Evolutionary conservation across 441 rosid genomes (phyloP).

Genomic region (Cnidoscolus chayamansa): DNA sequence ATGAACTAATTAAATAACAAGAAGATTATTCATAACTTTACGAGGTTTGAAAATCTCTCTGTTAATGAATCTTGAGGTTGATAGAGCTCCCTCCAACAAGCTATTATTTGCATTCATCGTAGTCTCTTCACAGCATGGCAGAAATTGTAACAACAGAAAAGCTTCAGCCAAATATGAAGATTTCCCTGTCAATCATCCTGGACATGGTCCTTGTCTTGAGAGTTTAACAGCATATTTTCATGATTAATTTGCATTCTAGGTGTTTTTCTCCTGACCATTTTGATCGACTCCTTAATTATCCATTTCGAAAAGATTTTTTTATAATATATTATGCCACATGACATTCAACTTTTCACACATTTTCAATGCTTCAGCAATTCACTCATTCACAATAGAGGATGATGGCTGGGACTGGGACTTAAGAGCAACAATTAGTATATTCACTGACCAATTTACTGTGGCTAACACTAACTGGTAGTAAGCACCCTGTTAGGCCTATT

Average conservation of each 20-base stretch:
- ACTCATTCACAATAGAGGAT: neutral
- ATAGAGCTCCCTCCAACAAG: too few relatives aligned
- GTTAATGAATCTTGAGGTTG: too few relatives aligned
- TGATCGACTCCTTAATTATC: neutral
- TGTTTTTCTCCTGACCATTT: neutral
- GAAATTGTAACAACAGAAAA: too few relatives aligned
- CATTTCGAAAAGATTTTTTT: neutral
- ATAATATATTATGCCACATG: neutral
- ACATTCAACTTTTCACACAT: neutral
- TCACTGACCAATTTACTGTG: neutral
- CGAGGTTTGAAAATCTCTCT: too few relatives aligned
- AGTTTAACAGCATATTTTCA: neutral
- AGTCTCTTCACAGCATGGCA: too few relatives aligned
- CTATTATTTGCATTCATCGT: too few relatives aligned
- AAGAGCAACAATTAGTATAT: neutral
- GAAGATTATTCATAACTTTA: too few relatives aligned
- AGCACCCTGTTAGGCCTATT: neutral
- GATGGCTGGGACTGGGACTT: too few relatives aligned
- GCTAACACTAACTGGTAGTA: neutral
- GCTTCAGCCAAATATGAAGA: too few relatives aligned
- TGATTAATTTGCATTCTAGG: neutral
- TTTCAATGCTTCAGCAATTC: neutral
- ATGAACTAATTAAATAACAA: too few relatives aligned
- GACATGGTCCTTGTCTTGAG: too few relatives aligned
- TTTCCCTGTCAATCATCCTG: too few relatives aligned